phyloP scores from a whole-genome alignment of 805 yeast genomes.

The Kuraishia floccosa region DNA sequence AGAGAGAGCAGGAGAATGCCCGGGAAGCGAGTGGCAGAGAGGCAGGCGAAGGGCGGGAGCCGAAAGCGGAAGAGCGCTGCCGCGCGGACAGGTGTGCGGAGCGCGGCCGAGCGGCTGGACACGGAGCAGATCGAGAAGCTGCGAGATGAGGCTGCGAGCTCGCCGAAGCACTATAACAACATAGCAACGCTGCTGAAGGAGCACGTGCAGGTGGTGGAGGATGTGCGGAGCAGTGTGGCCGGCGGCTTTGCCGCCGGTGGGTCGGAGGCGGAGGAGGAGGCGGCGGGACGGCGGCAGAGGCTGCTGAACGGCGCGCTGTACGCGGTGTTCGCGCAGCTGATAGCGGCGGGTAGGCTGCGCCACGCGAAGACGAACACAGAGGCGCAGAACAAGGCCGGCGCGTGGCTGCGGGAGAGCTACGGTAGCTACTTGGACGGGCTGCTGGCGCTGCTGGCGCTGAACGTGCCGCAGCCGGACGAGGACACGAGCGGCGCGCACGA shows the following conservation, averaged over 20 bases:
- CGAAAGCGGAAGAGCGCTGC: neutral
- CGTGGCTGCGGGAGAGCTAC: constrained; percentile 57
- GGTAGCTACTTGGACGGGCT: constrained; percentile 36
- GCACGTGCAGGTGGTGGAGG: constrained; percentile 14
- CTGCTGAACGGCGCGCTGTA: constrained; percentile 27
- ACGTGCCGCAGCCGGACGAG: constrained; percentile 22
- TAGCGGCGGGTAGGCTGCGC: constrained; percentile 27
- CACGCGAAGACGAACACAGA: constrained; percentile 24
- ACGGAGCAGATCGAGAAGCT: constrained; percentile 20
- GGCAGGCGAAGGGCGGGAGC: neutral
- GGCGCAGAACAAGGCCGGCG: constrained; percentile 34
- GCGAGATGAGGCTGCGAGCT: too few relatives aligned
- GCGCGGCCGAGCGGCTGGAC: too few relatives aligned
- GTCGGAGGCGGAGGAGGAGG: constrained; percentile 10
- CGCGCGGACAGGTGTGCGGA: neutral
- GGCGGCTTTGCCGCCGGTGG: constrained; percentile 4
- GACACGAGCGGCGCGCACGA: constrained; percentile 14
- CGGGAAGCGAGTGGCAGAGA: neutral
- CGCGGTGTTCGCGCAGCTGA: constrained; percentile 36
- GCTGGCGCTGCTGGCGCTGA: constrained; percentile 25
- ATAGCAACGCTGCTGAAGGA: constrained; percentile 34
- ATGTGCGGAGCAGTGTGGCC: constrained; percentile 5
- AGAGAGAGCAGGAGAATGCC: neutral
- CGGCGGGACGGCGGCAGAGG: too few relatives aligned
- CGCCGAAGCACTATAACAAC: constrained; percentile 44